Conservation (phyloP, 768 basidiomycete species). For the Boletus subparvulus region DNA sequence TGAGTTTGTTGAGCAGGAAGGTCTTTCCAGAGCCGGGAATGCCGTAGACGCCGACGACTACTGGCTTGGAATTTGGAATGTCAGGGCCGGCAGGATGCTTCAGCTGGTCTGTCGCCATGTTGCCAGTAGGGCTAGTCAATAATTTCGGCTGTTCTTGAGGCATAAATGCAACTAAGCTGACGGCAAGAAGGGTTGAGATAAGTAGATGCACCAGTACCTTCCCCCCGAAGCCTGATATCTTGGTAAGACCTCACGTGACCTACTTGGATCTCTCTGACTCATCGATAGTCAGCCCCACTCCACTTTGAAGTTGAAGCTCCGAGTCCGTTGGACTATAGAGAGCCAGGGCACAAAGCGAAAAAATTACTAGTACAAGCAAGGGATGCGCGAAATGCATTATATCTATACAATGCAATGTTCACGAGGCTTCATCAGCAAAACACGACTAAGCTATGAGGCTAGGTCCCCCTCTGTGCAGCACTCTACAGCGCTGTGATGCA, state of each 20-base stretch:
- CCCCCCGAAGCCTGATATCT: conserved; percentile 56
- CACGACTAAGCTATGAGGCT: too few relatives aligned
- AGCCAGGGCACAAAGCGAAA: too few relatives aligned
- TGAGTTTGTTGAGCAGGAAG: conserved; percentile 11
- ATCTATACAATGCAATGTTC: too few relatives aligned
- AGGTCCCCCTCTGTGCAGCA: too few relatives aligned
- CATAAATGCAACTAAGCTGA: conserved; percentile 5
- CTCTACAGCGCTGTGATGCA: too few relatives aligned
- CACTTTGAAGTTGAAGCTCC: conserved; percentile 42
- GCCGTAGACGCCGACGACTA: conserved; percentile 11
- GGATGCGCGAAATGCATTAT: too few relatives aligned
- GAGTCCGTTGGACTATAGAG: too few relatives aligned
- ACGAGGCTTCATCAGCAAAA: too few relatives aligned
- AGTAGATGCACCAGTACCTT: conserved; percentile 31
- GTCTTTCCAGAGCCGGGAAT: conserved; percentile 18
- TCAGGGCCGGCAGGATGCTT: conserved; percentile 3
- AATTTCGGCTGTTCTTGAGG: conserved; percentile 7
- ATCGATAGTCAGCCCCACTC: conserved; percentile 73
- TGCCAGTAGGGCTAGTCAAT: conserved; percentile 7
- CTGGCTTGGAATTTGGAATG: conserved; percentile 11
- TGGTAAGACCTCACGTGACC: conserved; percentile 45
- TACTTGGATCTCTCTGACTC: conserved; percentile 1
- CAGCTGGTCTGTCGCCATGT: conserved; percentile 2
- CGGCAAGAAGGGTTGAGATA: background rate
- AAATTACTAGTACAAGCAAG: too few relatives aligned